phyloP scores from a whole-genome alignment of 352 stramenopile genomes.

The Thalassiosira mediterranea region DNA sequence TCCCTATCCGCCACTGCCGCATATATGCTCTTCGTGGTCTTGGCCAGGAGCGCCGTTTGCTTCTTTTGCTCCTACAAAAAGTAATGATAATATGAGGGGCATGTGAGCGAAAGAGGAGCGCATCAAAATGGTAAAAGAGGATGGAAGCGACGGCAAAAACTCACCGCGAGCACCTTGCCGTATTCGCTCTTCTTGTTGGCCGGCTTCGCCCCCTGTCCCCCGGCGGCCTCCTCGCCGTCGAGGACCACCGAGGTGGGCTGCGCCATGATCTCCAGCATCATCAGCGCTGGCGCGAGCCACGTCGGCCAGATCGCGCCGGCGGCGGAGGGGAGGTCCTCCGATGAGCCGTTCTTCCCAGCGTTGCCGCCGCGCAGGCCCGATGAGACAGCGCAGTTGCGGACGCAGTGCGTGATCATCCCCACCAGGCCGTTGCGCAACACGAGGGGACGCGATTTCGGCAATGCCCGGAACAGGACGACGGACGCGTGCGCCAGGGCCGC shows the following conservation, averaged over 20 bases:
- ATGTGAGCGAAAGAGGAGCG: not conserved
- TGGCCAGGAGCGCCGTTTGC: constrained; percentile 33
- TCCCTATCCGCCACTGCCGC: constrained; percentile 43
- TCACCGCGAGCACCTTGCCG: constrained; percentile 38
- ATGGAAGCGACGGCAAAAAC: not conserved
- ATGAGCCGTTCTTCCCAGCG: constrained; percentile 8
- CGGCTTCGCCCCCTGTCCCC: constrained; percentile 21
- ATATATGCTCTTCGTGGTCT: constrained; percentile 46
- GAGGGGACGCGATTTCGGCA: constrained; percentile 64
- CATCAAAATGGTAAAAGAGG: not conserved
- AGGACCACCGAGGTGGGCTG: constrained; percentile 63
- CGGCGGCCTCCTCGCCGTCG: constrained; percentile 37
- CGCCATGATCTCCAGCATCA: constrained; percentile 82
- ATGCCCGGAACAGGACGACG: constrained; percentile 72
- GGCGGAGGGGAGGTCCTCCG: no score
- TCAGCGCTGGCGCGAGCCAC: constrained; percentile 72
- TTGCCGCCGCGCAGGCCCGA: constrained; percentile 23
- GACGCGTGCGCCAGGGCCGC: constrained; percentile 67
- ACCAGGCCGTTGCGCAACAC: constrained; percentile 72
- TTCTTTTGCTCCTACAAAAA: constrained; percentile 47
- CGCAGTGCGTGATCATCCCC: constrained; percentile 55
- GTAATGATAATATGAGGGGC: no score
- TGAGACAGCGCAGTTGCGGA: constrained; percentile 49
- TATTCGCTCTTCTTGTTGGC: constrained; percentile 59
- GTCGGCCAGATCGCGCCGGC: constrained; percentile 54